A percentile compares a stretch with the other conserved stretches of the same genome.
phyloP scores from a whole-genome alignment of 2,329 filamentous ascomycete species.

The Colletotrichum viniferum region DNA sequence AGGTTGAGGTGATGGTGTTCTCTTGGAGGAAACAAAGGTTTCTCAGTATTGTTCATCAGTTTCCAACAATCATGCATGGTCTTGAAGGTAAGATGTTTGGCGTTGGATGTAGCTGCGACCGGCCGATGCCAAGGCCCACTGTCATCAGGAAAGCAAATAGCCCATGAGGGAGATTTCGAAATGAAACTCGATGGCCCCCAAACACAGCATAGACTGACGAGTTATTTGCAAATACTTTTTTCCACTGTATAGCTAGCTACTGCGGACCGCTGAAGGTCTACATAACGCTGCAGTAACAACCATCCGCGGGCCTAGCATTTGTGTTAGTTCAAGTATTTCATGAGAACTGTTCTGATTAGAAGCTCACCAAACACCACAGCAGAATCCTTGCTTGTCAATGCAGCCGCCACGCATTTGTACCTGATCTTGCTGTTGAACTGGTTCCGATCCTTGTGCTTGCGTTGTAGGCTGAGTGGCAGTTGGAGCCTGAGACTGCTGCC shows the following conservation, averaged over 20 bases:
- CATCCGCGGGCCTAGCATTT: neutral
- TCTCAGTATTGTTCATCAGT: rapidly evolving
- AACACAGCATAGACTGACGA: rapidly evolving
- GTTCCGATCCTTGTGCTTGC: neutral
- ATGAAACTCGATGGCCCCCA: neutral
- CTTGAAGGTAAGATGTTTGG: neutral
- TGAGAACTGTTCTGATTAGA: neutral
- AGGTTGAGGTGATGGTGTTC: rapidly evolving
- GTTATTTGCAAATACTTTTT: rapidly evolving
- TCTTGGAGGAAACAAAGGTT: neutral
- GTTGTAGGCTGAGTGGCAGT: rapidly evolving
- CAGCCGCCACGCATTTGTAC: neutral
- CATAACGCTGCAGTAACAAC: neutral
- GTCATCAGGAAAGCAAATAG: neutral
- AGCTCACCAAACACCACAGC: neutral
- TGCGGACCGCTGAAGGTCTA: neutral
- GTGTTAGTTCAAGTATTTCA: neutral
- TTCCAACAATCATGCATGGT: rapidly evolving
- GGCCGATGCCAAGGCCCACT: neutral
- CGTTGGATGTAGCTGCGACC: neutral
- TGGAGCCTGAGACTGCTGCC: neutral
- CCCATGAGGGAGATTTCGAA: rapidly evolving
- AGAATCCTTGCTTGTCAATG: neutral
- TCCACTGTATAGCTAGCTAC: neutral
- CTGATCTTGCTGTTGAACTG: neutral